A percentile compares a stretch with the other conserved stretches of the same genome.
Evolutionary conservation across 2,329 filamentous ascomycete species (phyloP).

Genomic region (Nigrospora sphaerica): DNA sequence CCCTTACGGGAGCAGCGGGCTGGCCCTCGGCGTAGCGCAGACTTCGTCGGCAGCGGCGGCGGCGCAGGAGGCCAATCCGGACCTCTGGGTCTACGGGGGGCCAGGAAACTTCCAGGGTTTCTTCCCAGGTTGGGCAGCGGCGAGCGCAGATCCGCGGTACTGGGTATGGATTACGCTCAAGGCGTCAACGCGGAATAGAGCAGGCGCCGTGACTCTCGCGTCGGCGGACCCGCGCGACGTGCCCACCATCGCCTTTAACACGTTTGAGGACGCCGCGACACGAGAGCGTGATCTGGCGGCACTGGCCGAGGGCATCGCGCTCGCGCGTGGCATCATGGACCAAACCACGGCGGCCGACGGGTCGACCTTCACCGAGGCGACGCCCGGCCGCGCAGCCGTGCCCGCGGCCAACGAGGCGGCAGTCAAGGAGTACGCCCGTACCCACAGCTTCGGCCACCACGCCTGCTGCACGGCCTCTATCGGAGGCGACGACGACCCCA

Average conservation of each 20-base stretch:
- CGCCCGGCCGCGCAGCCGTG: neutral
- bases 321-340: slow-evolving; percentile 7
- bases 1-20: neutral
- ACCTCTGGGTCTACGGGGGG: slow-evolving; percentile 26
- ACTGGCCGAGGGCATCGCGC: slow-evolving; percentile 10
- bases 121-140: slow-evolving; percentile 7
- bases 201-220: slow-evolving; percentile 12
- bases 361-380: slow-evolving; percentile 8
- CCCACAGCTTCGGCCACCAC: slow-evolving; percentile 5
- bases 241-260: slow-evolving; percentile 10
- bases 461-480: slow-evolving; percentile 5
- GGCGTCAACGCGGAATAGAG: slow-evolving; percentile 14
- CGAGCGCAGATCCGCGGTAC: slow-evolving; percentile 2
- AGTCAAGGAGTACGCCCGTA: slow-evolving; percentile 1
- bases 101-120: slow-evolving; percentile 8
- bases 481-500: slow-evolving; percentile 2
- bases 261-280: slow-evolving; percentile 6
- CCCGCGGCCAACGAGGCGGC: neutral
- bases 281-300: slow-evolving; percentile 10
- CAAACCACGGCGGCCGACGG: slow-evolving; percentile 11
- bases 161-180: slow-evolving; percentile 14
- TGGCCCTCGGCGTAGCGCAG: slow-evolving; percentile 8
- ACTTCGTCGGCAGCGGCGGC: slow-evolving; percentile 10
- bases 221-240: slow-evolving; percentile 11
- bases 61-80: slow-evolving; percentile 35